A percentile compares a stretch with the other conserved stretches of the same genome.
These are phyloP conservation scores for Nakazawaea wickerhamii DNA, from an alignment of 805 yeast species.

Conservation along the genomic window DNA sequence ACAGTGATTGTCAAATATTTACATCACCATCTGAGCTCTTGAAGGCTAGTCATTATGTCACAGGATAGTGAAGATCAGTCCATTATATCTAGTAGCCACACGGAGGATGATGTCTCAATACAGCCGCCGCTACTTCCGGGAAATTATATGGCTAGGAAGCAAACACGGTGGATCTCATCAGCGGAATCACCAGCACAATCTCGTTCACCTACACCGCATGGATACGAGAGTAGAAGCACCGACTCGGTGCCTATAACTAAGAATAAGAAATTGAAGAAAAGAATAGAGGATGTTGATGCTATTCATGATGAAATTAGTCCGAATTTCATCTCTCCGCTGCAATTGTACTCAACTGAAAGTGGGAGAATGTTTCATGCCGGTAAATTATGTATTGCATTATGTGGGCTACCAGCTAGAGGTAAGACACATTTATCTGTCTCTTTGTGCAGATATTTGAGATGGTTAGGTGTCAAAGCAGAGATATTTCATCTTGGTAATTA, in stretches of 20 bases:
- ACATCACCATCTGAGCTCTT: too few relatives aligned
- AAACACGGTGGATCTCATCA: constrained; percentile 41
- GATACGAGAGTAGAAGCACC: constrained; percentile 4
- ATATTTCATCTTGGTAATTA: constrained; percentile 91
- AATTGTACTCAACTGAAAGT: constrained; percentile 84
- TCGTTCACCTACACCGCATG: constrained; percentile 15
- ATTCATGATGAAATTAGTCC: constrained; percentile 62
- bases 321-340: constrained; percentile 81
- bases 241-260: neutral
- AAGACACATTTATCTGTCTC: constrained; percentile 92
- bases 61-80: neutral
- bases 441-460: constrained; percentile 83
- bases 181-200: constrained; percentile 13
- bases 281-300: constrained; percentile 38
- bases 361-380: constrained; percentile 97
- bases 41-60: neutral
- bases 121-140: constrained; percentile 42
- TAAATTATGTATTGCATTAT: constrained; percentile 78
- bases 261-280: neutral
- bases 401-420: constrained; percentile 94
- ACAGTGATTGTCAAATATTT: too few relatives aligned
- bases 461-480: constrained; percentile 94
- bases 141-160: constrained; percentile 51
- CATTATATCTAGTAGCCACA: too few relatives aligned
- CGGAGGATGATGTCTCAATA: constrained; percentile 19